Percentiles rank a stretch among this genome's conserved stretches.
phyloP scores from a whole-genome alignment of 305 asterid genomes.

The Stenogyne calaminthoides region DNA sequence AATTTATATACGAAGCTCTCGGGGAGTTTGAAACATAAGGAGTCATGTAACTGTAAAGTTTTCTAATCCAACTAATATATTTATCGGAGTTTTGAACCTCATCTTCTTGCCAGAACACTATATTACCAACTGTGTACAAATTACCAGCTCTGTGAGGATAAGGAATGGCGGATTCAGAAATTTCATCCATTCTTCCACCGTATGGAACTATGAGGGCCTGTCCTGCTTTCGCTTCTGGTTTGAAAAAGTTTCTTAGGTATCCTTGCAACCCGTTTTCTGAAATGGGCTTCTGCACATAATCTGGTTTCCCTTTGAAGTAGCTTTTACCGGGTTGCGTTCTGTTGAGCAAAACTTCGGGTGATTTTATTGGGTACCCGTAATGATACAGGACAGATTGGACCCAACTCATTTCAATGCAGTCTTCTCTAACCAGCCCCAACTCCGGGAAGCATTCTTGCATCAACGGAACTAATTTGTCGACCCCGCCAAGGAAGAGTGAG shows the following conservation, averaged over 20 bases:
- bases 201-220: not conserved
- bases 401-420: slow-evolving; percentile 7
- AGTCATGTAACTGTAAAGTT: too few relatives aligned
- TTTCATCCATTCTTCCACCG: slow-evolving; percentile 20
- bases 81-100: too few relatives aligned
- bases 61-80: too few relatives aligned
- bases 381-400: not conserved
- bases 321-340: not conserved
- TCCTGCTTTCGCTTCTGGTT: not conserved
- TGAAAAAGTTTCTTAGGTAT: not conserved
- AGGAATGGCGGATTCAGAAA: slow-evolving; percentile 4
- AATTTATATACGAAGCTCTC: too few relatives aligned
- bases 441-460: slow-evolving; percentile 41
- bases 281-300: slow-evolving; percentile 9
- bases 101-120: slow-evolving; percentile 6
- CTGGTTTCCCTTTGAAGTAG: slow-evolving; percentile 5
- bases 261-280: not conserved
- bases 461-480: slow-evolving; percentile 13
- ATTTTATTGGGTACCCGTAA: not conserved
- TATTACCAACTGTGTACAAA: not conserved
- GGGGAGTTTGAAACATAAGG: too few relatives aligned
- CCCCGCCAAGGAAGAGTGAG: slow-evolving; percentile 32
- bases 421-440: slow-evolving; percentile 27
- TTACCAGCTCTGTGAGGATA: slow-evolving; percentile 13
- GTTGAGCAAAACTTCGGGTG: not conserved